These are phyloP conservation scores for Durotheca rogersii DNA, from an alignment of 495 filamentous ascomycete species.

Conservation along the genomic window DNA sequence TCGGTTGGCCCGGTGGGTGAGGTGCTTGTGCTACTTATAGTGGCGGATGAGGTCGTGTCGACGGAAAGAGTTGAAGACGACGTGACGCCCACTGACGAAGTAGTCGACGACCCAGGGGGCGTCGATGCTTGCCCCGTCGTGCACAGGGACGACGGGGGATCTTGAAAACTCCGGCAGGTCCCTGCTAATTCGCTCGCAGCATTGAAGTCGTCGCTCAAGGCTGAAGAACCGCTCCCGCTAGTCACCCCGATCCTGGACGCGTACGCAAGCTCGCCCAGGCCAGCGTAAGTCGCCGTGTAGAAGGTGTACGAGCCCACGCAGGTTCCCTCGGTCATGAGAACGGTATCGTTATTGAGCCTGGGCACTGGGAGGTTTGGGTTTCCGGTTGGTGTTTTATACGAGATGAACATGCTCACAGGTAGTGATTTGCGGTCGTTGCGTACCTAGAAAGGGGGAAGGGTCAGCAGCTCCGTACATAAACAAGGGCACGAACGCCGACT, in stretches of 20 bases:
- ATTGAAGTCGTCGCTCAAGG: slow-evolving; percentile 42
- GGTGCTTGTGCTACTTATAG: slow-evolving; percentile 19
- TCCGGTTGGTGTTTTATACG: slow-evolving; percentile 51
- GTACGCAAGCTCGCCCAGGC: slow-evolving; percentile 47
- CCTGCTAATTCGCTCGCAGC: slow-evolving; percentile 42
- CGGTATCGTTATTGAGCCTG: slow-evolving; percentile 41
- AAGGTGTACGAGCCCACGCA: slow-evolving; percentile 56
- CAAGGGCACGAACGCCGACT: slow-evolving; percentile 2
- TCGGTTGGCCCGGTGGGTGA: slow-evolving; percentile 35
- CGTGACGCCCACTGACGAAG: slow-evolving; percentile 13
- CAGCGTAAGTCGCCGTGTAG: slow-evolving; percentile 50
- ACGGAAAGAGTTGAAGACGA: slow-evolving; percentile 31
- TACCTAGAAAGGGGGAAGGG: slow-evolving; percentile 37
- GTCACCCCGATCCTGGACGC: slow-evolving; percentile 52
- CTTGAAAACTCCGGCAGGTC: slow-evolving; percentile 43
- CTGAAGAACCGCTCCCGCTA: slow-evolving; percentile 38
- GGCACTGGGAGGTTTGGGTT: slow-evolving; percentile 50
- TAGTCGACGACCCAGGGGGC: slow-evolving; percentile 15
- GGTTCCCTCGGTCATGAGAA: slow-evolving; percentile 50
- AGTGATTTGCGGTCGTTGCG: slow-evolving; percentile 48
- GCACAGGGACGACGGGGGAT: slow-evolving; percentile 33
- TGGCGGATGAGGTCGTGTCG: slow-evolving; percentile 21
- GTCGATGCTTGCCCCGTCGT: slow-evolving; percentile 18
- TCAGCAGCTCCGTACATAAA: slow-evolving; percentile 14
- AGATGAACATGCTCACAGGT: slow-evolving; percentile 46